These are phyloP conservation scores for Colletotrichum sp. DNA, from an alignment of 2,329 filamentous ascomycete genomes.

Conservation along the genomic window DNA sequence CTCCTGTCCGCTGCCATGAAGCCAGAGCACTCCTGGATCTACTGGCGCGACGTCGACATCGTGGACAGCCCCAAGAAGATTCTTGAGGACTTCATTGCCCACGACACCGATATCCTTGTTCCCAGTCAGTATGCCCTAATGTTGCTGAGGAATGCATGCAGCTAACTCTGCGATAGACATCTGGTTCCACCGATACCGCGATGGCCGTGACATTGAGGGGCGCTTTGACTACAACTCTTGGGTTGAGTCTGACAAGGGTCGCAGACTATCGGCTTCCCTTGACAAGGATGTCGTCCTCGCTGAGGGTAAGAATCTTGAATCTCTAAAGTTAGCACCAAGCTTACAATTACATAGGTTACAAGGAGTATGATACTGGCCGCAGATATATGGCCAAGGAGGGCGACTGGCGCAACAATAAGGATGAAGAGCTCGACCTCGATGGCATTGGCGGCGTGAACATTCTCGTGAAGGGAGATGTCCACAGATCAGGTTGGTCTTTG, in stretches of 20 bases:
- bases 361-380: slow-evolving; percentile 89
- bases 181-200: slow-evolving; percentile 92
- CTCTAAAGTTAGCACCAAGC: background rate
- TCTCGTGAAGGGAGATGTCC: slow-evolving; percentile 95
- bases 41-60: slow-evolving; percentile 98
- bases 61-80: slow-evolving; percentile 87
- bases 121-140: slow-evolving; percentile 72
- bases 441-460: slow-evolving; percentile 98
- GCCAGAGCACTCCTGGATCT: slow-evolving; percentile 96
- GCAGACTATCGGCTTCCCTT: slow-evolving; percentile 74
- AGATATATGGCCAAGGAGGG: slow-evolving; percentile 91
- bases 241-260: slow-evolving; percentile 89
- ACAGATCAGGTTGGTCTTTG: slow-evolving; percentile 76
- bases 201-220: slow-evolving; percentile 87
- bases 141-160: slow-evolving; percentile 4
- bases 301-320: slow-evolving; percentile 68
- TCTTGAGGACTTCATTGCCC: slow-evolving; percentile 92
- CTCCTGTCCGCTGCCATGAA: slow-evolving; percentile 84
- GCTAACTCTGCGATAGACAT: slow-evolving; percentile 66
- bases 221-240: slow-evolving; percentile 99
- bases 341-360: slow-evolving; percentile 71
- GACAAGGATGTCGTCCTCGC: slow-evolving; percentile 84
- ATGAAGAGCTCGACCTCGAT: slow-evolving; percentile 90
- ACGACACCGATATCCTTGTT: slow-evolving; percentile 91
- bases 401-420: slow-evolving; percentile 90